Conservation (phyloP, 108 stramenopile species). For the Conticribra guillardii region DNA sequence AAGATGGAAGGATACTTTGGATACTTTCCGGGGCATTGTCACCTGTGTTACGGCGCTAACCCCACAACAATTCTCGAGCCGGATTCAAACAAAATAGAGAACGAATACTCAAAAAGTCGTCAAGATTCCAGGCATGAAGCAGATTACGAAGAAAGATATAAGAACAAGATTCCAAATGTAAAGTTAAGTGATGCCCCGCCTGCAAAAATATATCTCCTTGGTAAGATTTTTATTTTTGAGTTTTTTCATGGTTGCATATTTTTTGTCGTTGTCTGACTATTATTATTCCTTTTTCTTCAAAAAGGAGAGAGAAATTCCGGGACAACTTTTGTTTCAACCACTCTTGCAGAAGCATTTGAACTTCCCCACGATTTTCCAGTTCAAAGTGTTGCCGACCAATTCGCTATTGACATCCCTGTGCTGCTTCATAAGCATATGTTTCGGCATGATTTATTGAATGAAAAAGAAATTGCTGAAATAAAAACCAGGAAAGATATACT, state of each 20-base stretch:
- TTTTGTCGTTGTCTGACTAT: neutral
- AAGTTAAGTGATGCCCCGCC: neutral
- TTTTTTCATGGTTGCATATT: neutral
- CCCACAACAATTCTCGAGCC: neutral
- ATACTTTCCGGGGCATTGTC: constrained; percentile 16
- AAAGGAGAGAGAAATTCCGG: constrained; percentile 46
- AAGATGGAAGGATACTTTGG: neutral
- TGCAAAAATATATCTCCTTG: constrained; percentile 36
- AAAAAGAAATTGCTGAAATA: constrained; percentile 37
- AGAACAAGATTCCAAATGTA: neutral
- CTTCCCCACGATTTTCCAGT: constrained; percentile 40
- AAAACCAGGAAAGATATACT: constrained; percentile 39
- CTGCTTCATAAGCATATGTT: constrained; percentile 54
- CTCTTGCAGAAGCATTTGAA: constrained; percentile 45
- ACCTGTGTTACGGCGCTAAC: constrained; percentile 17
- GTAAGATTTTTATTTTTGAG: constrained; percentile 1
- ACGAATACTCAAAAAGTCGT: no score
- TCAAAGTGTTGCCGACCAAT: constrained; percentile 31
- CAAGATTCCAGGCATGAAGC: no score
- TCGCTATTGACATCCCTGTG: constrained; percentile 44
- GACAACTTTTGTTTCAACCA: constrained; percentile 47
- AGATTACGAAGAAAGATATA: no score
- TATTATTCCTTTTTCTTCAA: neutral
- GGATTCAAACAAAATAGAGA: neutral
- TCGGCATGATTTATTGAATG: constrained; percentile 49